These are phyloP conservation scores for Gnomoniopsis smithogilvyi DNA, from an alignment of 2,329 filamentous ascomycete species.

Conservation along the genomic window DNA sequence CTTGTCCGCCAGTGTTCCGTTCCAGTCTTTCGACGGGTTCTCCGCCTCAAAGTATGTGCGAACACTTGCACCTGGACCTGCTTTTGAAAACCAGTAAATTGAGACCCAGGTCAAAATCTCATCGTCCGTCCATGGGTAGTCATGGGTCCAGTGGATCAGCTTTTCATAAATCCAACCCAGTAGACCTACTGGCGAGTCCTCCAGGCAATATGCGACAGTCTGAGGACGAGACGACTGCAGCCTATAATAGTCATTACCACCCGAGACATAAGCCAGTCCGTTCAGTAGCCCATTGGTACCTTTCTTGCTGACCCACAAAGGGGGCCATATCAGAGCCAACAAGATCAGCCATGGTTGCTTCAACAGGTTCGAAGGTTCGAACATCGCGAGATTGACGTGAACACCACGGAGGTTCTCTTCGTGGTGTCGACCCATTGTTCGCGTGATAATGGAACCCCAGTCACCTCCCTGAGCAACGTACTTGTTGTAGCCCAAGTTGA, in stretches of 20 bases:
- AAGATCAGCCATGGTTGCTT: conserved; percentile 40
- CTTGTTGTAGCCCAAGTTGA: conserved; percentile 32
- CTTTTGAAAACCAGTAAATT: conserved; percentile 68
- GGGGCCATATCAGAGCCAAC: conserved; percentile 46
- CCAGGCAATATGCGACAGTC: conserved; percentile 66
- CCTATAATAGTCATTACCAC: conserved; percentile 48
- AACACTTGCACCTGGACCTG: conserved; percentile 64
- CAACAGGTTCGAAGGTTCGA: conserved; percentile 60
- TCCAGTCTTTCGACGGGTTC: conserved; percentile 24
- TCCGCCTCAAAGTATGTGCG: conserved; percentile 54
- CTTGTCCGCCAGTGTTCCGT: conserved; percentile 26
- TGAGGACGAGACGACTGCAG: conserved; percentile 62
- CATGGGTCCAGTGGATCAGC: conserved; percentile 71
- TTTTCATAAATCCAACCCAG: conserved; percentile 83
- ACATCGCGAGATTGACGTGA: conserved; percentile 60
- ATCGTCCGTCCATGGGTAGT: conserved; percentile 70
- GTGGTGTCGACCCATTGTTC: conserved; percentile 57
- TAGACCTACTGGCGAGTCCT: conserved; percentile 66
- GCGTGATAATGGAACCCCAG: conserved; percentile 66
- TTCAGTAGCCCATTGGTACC: not conserved
- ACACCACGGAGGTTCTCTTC: conserved; percentile 53
- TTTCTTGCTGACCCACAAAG: conserved; percentile 57
- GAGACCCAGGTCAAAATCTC: conserved; percentile 73
- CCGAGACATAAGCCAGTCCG: not conserved
- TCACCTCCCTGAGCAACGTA: conserved; percentile 62